These are phyloP conservation scores for Blepharisma stoltei DNA, from an alignment of 73 alveolate genomes.

Conservation along the genomic window DNA sequence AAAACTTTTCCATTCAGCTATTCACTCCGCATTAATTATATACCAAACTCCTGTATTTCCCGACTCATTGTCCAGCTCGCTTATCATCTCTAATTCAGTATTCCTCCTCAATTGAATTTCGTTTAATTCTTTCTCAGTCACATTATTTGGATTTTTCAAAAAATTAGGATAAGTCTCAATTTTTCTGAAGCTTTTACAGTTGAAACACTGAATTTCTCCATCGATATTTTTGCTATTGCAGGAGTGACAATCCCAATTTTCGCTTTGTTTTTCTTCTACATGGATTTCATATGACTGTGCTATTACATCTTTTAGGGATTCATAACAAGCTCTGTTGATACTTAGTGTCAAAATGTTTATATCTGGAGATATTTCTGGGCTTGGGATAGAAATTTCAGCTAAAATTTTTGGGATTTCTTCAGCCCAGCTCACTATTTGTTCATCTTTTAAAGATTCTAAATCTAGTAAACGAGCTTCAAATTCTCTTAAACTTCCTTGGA, in stretches of 20 bases:
- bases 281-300: too few species aligned
- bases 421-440: too few species aligned
- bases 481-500: too few species aligned
- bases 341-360: too few species aligned
- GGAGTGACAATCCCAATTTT: background rate
- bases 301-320: too few species aligned
- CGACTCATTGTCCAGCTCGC: slow-evolving; percentile 28
- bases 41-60: slow-evolving; percentile 18
- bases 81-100: background rate
- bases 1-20: slow-evolving; percentile 37
- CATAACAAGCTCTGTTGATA: too few species aligned
- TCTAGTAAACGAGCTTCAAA: too few species aligned
- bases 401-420: too few species aligned
- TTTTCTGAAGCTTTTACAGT: background rate
- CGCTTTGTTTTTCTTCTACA: too few species aligned
- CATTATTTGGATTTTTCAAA: slow-evolving; percentile 1
- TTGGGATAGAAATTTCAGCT: too few species aligned
- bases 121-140: slow-evolving; percentile 21
- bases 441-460: too few species aligned
- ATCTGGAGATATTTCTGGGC: too few species aligned
- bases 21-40: slow-evolving; percentile 19
- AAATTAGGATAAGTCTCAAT: slow-evolving; percentile 27
- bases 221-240: background rate
- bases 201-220: background rate
- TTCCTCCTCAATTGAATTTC: slow-evolving; percentile 23